Percentiles rank a stretch among this genome's conserved stretches.
Conservation (phyloP, 257 asterid species). For the Solanum arcanum region DNA sequence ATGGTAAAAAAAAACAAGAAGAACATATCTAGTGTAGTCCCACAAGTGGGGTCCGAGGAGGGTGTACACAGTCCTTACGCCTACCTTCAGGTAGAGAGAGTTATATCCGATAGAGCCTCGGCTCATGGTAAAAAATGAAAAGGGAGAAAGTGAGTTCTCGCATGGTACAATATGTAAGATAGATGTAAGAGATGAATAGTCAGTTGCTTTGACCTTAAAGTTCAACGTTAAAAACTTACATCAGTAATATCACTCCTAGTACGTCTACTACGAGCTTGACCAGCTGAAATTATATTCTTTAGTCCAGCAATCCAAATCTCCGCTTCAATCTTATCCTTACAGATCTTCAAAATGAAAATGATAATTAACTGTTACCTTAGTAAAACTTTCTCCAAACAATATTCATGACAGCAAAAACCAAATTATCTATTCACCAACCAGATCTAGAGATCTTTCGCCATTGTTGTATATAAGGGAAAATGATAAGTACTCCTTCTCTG, state of each 20-base stretch:
- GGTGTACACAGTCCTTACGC: not conserved
- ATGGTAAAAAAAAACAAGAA: not conserved
- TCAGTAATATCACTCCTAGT: slow-evolving; percentile 71
- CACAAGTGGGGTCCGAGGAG: not conserved
- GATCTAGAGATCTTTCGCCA: slow-evolving; percentile 91
- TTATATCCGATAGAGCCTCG: not conserved
- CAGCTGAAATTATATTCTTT: slow-evolving; percentile 57
- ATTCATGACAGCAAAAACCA: not conserved
- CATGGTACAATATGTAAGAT: not conserved
- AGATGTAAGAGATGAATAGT: not conserved
- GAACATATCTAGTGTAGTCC: not conserved
- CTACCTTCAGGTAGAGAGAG: not conserved
- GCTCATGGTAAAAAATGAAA: not conserved
- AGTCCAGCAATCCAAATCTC: slow-evolving; percentile 90
- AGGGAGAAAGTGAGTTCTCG: not conserved
- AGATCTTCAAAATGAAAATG: slow-evolving; percentile 43
- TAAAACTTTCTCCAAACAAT: not conserved
- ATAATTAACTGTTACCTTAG: not conserved
- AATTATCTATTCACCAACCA: slow-evolving; percentile 42
- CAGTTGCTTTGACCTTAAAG: not conserved
- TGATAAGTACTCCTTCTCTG: slow-evolving; percentile 92
- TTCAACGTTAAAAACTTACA: slow-evolving; percentile 21
- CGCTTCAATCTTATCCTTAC: slow-evolving; percentile 84
- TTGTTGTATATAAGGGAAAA: slow-evolving; percentile 79
- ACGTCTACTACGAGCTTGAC: slow-evolving; percentile 56